These are phyloP conservation scores for Chlamydomonas sp. DNA, from an alignment of 139 green algal genomes.

Conservation along the genomic window DNA sequence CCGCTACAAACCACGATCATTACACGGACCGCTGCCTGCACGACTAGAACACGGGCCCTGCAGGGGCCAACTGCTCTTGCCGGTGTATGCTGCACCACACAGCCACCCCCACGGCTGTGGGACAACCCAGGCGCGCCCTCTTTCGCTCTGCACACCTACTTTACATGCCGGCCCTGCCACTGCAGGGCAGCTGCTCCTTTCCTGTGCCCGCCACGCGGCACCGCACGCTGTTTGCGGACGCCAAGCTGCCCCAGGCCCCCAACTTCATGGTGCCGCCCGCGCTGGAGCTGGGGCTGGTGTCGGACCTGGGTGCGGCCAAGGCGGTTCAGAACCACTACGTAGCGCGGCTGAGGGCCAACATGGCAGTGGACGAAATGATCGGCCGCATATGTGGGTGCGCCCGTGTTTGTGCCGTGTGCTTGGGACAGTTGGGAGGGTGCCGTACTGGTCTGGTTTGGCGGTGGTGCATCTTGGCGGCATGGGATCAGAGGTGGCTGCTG, in stretches of 20 bases:
- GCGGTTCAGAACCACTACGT: slow-evolving; percentile 33
- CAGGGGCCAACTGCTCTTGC: no score
- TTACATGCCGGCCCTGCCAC: no score
- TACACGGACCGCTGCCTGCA: no score
- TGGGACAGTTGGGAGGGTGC: neutral
- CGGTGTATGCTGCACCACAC: no score
- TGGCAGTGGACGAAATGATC: slow-evolving; percentile 52
- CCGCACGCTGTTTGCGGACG: neutral
- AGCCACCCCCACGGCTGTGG: no score
- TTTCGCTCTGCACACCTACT: no score
- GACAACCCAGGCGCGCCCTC: no score
- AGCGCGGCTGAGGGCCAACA: slow-evolving; percentile 20
- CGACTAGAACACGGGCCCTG: no score
- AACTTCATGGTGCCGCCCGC: slow-evolving; percentile 15
- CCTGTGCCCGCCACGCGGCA: slow-evolving; percentile 23
- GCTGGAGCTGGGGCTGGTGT: neutral
- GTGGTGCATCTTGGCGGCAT: no score
- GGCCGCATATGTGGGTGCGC: slow-evolving; percentile 26
- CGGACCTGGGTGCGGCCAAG: neutral
- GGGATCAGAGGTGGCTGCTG: neutral
- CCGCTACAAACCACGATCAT: no score
- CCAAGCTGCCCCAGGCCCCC: slow-evolving; percentile 14
- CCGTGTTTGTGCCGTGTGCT: neutral
- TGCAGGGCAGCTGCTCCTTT: neutral
- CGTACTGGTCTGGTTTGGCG: neutral